Evolutionary conservation across 1,139 yeast species (phyloP), one percentile per base, ranked within the genome.

Genomic region (Pichia sp.): DNA sequence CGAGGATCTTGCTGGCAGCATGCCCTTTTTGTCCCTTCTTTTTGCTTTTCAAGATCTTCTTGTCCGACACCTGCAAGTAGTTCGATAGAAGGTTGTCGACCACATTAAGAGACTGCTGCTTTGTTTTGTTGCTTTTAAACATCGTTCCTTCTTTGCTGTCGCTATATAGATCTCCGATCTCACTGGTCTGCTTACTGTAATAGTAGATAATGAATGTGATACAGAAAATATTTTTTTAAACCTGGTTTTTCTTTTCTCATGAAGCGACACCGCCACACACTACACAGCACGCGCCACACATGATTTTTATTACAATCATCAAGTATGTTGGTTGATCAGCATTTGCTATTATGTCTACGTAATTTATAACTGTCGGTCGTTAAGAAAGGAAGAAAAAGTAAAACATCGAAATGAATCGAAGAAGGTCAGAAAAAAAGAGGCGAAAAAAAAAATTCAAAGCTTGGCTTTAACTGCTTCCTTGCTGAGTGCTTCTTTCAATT

Each of bases 401-500:
- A 45, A 45, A 45, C 11, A 29, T 29, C 23, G 15, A 45, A 45
- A 45, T 16, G 36, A 26, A 45, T 11, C 10, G 50, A 56, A 47
- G 23, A 19, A 19, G 23, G 23, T 19, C 23, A 46, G 30, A 10
- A 23, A 26, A 15, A 31, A n/a, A 30, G 41, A 32, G 38, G 4
- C 3, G 15, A 8, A 16, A 19, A n/a, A 34, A 31, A 19, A 19
- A 26, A 23, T 11, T 52, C 42, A 60, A 23, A 61, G 49, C 49
- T 65, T 65, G 8, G 67, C 43, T 47, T 62, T 63, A 13, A 64
- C 13, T 3, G 52, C 36, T 23, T 66, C 68, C 26, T 50, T 51
- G 6, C 57, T 41, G 19, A 92, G 81, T 32, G 87, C 77, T 53
- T 81, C 85, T 63, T 79, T 87, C 75, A 93, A 75, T 71, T 92